Evolutionary conservation across 192 early-diverging fungal genomes (phyloP), one percentile per base, ranked within the genome.

Genomic region (Podila verticillata): DNA sequence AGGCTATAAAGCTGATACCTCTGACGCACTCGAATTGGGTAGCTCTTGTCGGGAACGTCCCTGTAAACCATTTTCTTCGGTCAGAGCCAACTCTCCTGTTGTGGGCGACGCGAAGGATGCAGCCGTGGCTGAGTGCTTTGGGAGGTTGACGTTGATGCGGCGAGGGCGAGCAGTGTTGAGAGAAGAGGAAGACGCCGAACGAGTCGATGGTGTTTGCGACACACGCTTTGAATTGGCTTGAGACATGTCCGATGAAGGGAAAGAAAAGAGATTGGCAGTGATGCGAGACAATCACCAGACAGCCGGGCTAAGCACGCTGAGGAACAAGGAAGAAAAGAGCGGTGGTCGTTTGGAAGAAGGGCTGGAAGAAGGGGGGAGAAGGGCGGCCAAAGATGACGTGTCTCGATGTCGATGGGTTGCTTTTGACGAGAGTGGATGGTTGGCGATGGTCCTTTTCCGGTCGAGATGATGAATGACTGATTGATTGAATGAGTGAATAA

Each of bases 131-230:
- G 61, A 48, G 22, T 63, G 62, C 32, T 70, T 75, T 26, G 74
- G 74, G 17, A 75, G 32, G 31, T 70, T 75, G 47, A 75, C 35
- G 57, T 75, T 64, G 48, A 75, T 60, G 28, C 74, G 74, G 7
- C 74, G 74, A 28, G 67, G 74, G 26, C 66, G 74, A 30, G 67
- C 39, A 36, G 7, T 36, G 39, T 44, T 35, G 4, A 51, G 36
- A 32, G 59, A 15, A 47, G 61, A 57, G 29, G 66, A 54, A 1
- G 48, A 48, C 7, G 58, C 29, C 29, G 66, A 70, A 22, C 57
- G 44, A 22, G 75, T 70, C 1, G 74, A 69, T 20, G 66, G 68
- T 26, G 74, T 70, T 26, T 61, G 54, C 9, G 74, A 75, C 12
- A 44, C 39, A 10, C 39, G 39, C 15, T 44, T 44, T 7, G 39